Conservation (phyloP, 2,329 filamentous ascomycete genomes). For the Ascochyta pisi region DNA sequence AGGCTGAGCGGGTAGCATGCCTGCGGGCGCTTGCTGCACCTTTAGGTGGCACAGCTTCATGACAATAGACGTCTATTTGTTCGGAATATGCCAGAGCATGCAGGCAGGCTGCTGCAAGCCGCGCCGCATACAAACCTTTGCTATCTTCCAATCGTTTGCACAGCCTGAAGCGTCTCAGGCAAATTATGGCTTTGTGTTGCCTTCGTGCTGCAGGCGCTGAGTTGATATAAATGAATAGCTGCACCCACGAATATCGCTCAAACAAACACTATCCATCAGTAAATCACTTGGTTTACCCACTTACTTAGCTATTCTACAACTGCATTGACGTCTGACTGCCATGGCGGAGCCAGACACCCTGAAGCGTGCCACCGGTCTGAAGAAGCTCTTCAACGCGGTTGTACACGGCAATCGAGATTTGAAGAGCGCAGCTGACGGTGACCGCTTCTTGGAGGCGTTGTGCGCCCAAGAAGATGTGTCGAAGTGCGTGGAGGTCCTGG, state of each 20-base stretch:
- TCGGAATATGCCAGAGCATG: conserved; percentile 19
- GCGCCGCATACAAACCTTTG: conserved; percentile 20
- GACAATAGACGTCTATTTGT: conserved; percentile 23
- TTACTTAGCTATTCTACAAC: neutral
- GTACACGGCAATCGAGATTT: conserved; percentile 51
- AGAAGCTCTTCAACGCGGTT: conserved; percentile 51
- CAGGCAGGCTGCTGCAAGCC: conserved; percentile 21
- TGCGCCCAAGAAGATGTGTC: conserved; percentile 51
- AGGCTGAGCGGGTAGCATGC: conserved; percentile 36
- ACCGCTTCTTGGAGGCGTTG: conserved; percentile 59
- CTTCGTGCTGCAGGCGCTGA: neutral
- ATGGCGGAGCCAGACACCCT: conserved; percentile 19
- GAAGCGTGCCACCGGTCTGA: conserved; percentile 41
- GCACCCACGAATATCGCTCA: neutral
- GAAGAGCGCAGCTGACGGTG: conserved; percentile 49
- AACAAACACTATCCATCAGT: no score
- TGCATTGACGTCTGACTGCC: neutral
- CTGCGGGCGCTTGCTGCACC: conserved; percentile 20
- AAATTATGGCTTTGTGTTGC: neutral
- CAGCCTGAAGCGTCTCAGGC: conserved; percentile 11
- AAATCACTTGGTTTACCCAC: neutral
- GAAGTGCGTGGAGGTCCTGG: conserved; percentile 48
- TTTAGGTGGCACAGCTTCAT: conserved; percentile 27
- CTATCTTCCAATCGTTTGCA: conserved; percentile 37
- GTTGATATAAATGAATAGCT: neutral